These are phyloP conservation scores for Paramecium sexaurelia DNA, from an alignment of 73 alveolate genomes.

Conservation along the genomic window DNA sequence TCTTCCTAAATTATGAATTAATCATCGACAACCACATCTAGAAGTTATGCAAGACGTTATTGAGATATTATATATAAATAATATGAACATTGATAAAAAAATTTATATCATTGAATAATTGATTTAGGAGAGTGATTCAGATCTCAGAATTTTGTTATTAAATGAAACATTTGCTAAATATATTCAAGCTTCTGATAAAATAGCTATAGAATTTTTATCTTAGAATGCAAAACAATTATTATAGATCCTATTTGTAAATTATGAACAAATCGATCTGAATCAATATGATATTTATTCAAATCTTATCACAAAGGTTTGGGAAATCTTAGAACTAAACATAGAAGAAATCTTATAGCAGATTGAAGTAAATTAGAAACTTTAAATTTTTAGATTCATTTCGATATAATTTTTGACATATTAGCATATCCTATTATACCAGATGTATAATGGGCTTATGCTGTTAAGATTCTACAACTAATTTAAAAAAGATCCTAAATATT, in stretches of 20 bases:
- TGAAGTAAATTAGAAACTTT: not conserved
- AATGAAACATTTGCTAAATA: not conserved
- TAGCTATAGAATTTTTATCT: not conserved
- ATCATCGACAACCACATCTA: not conserved
- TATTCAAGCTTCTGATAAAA: not conserved
- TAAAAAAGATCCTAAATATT: not conserved
- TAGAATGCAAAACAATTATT: not conserved
- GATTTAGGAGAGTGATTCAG: not conserved
- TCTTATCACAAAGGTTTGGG: not conserved
- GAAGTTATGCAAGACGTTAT: constrained; percentile 30
- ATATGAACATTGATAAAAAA: constrained; percentile 18
- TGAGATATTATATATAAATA: constrained; percentile 3
- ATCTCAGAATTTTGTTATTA: not conserved
- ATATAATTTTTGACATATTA: not conserved
- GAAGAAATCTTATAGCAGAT: not conserved
- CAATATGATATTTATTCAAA: not conserved
- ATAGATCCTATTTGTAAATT: constrained; percentile 24
- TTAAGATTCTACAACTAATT: not conserved
- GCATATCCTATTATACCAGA: not conserved
- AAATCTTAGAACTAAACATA: not conserved
- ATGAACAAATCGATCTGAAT: not conserved
- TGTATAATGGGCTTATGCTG: not conserved
- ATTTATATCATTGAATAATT: constrained; percentile 30
- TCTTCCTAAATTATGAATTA: constrained; percentile 38
- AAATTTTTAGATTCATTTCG: not conserved